Conservation (phyloP, 805 yeast species). For the Hanseniaspora singularis region DNA sequence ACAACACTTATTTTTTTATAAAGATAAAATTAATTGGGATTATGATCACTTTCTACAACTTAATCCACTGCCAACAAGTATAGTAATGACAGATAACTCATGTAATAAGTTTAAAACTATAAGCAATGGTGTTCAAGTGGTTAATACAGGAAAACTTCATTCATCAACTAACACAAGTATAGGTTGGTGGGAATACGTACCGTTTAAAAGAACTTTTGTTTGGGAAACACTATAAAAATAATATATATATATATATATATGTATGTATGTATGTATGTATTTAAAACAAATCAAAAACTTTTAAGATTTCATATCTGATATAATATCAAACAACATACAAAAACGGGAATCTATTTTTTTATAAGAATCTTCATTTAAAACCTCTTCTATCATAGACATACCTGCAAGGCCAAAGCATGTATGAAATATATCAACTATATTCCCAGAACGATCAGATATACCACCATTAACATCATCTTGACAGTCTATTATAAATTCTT, state of each 20-base stretch:
- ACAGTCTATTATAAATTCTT: slow-evolving; percentile 54
- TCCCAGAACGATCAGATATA: slow-evolving; percentile 80
- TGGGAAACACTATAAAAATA: slow-evolving; percentile 36
- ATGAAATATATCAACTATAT: slow-evolving; percentile 86
- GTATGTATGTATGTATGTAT: slow-evolving; percentile 7
- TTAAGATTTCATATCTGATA: slow-evolving; percentile 29
- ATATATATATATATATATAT: slow-evolving; percentile 14
- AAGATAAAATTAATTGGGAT: slow-evolving; percentile 45
- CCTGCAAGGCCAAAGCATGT: slow-evolving; percentile 88
- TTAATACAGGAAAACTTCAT: slow-evolving; percentile 56
- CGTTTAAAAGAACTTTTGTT: slow-evolving; percentile 43
- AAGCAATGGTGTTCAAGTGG: slow-evolving; percentile 69
- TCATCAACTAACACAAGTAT: slow-evolving; percentile 33
- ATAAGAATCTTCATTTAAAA: slow-evolving; percentile 52
- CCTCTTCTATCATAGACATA: slow-evolving; percentile 57
- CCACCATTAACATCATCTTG: slow-evolving; percentile 81
- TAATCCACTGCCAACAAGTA: slow-evolving; percentile 63
- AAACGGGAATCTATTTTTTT: slow-evolving; percentile 70
- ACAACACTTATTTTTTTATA: slow-evolving; percentile 76
- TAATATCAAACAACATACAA: slow-evolving; percentile 53
- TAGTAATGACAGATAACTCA: slow-evolving; percentile 56
- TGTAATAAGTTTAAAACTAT: slow-evolving; percentile 62
- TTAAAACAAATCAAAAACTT: too few relatives aligned
- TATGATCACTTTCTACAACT: slow-evolving; percentile 57
- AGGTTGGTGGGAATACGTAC: slow-evolving; percentile 62